Percentiles rank a stretch among this genome's conserved stretches.
phyloP scores from a whole-genome alignment of 176 grass and related monocot species.

The Dendrocalamus sinicus region DNA sequence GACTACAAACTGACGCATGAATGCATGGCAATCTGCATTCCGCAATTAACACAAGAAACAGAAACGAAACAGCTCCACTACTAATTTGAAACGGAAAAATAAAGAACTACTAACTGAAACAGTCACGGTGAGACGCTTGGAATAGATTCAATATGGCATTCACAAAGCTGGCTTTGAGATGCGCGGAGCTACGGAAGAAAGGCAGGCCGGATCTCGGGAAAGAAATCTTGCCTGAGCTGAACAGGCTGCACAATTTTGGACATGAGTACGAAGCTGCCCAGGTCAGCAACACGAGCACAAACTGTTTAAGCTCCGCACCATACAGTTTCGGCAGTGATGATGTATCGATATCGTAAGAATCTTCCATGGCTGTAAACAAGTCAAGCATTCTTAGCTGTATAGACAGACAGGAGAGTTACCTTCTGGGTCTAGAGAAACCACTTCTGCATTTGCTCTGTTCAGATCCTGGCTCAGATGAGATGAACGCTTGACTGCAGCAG shows the following conservation, averaged over 20 bases:
- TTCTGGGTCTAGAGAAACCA: slow-evolving; percentile 26
- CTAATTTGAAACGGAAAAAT: too few relatives aligned
- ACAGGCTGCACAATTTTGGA: slow-evolving; percentile 61
- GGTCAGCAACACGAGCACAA: slow-evolving; percentile 40
- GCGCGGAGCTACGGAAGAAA: slow-evolving; percentile 78
- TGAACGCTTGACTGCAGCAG: slow-evolving; percentile 32
- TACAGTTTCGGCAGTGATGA: slow-evolving; percentile 47
- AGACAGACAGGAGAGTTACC: slow-evolving; percentile 21
- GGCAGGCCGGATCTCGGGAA: slow-evolving; percentile 71
- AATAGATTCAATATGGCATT: too few relatives aligned
- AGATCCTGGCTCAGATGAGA: slow-evolving; percentile 20
- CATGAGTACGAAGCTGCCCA: slow-evolving; percentile 51
- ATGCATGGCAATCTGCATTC: too few relatives aligned
- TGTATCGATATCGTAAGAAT: not conserved
- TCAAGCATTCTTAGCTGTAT: slow-evolving; percentile 17
- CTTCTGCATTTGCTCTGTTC: slow-evolving; percentile 38
- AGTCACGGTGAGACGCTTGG: too few relatives aligned
- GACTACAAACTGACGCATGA: too few relatives aligned
- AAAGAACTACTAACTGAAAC: too few relatives aligned
- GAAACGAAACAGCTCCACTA: too few relatives aligned
- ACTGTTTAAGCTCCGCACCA: slow-evolving; percentile 50
- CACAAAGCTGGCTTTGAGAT: slow-evolving; percentile 61
- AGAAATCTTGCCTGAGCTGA: slow-evolving; percentile 76
- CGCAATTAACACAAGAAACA: too few relatives aligned
- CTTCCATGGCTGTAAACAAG: slow-evolving; percentile 13